Evolutionary conservation across 179 eudicot species (phyloP), one percentile per base, ranked within the genome.

Genomic region (Spergularia azorica): DNA sequence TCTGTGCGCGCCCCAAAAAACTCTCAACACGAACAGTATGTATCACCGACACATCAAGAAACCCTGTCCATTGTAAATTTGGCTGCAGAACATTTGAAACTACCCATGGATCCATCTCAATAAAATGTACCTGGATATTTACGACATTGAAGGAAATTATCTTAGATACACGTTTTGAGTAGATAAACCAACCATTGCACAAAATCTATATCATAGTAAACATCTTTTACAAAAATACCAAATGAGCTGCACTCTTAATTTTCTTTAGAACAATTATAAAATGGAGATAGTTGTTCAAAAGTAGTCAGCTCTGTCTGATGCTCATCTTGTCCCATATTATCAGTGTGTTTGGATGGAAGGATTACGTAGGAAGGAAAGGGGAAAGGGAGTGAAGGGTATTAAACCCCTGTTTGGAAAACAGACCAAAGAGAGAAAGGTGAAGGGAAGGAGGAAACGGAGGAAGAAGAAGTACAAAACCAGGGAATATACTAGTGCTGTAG

Each of bases 51-150:
- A 20, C 87, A 67, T 94, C 97, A 72, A 85, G 89, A 79, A 94
- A 94, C 64, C 83, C 88, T 26, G 98, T 94, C 83, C 92, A 88
- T 75, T 90, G 88, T 82, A 94, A 83, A 78, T 94, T 94, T 76
- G 98, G 98, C 56, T 82, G 83, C 58, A 94, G 89, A 72, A 94
- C 87, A 76, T 92, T 87, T 70, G 97, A 87, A 74, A 94, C 87
- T 80, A 94, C 97, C 98, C 96, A 92, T 74, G 96, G 97, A 86
- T 94, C 98, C 97, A 94, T 94, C 86, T 94, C 98, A 83, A 94
- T 89, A 88, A 92, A 94, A 85, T 94, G 96, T 59, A 89, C 97
- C 98, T 94, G 81, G 36, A 57, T 54, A 32, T 71, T 81, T 56
- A 63, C 69, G 70, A 36, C 4, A 79, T 59, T 51, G 9, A 64